Conservation (phyloP, 306 rosid genomes). For the Pueraria montana region DNA sequence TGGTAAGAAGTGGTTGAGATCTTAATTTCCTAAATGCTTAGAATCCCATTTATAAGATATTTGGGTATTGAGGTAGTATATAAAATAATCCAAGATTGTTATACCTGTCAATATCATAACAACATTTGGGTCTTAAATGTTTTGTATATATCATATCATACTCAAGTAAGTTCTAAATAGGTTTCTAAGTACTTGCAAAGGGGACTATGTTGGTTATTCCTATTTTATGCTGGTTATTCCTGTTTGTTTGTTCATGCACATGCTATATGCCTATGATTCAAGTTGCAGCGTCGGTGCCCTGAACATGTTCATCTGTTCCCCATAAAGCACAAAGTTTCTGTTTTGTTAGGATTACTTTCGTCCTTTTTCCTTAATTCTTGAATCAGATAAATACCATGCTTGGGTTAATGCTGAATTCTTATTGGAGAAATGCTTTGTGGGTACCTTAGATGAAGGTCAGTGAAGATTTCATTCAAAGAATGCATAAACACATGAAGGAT, state of each 20-base stretch:
- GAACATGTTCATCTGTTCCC: slow-evolving; percentile 23
- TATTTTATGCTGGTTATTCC: background rate
- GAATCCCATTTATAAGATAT: slow-evolving; percentile 5
- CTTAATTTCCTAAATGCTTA: slow-evolving; percentile 26
- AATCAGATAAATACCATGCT: slow-evolving; percentile 91
- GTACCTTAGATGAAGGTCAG: slow-evolving; percentile 68
- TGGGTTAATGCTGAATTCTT: slow-evolving; percentile 93
- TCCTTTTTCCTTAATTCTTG: slow-evolving; percentile 57
- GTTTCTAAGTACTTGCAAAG: slow-evolving; percentile 11
- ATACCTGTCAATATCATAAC: background rate
- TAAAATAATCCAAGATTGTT: background rate
- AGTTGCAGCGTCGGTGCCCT: slow-evolving; percentile 18
- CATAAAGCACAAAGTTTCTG: slow-evolving; percentile 25
- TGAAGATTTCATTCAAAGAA: background rate
- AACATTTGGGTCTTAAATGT: slow-evolving; percentile 10
- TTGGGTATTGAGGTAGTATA: slow-evolving; percentile 1
- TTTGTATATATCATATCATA: background rate
- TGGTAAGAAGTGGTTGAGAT: slow-evolving; percentile 22
- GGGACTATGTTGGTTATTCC: background rate
- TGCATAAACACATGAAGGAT: too few species aligned
- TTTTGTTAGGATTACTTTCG: slow-evolving; percentile 15
- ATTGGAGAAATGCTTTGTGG: slow-evolving; percentile 89
- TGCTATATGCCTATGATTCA: slow-evolving; percentile 14
- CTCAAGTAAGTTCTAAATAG: background rate
- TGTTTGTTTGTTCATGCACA: slow-evolving; percentile 7